Evolutionary conservation across 805 yeast species (phyloP), one percentile per base, ranked within the genome.

Genomic region (Wickerhamiella occidentalis): DNA sequence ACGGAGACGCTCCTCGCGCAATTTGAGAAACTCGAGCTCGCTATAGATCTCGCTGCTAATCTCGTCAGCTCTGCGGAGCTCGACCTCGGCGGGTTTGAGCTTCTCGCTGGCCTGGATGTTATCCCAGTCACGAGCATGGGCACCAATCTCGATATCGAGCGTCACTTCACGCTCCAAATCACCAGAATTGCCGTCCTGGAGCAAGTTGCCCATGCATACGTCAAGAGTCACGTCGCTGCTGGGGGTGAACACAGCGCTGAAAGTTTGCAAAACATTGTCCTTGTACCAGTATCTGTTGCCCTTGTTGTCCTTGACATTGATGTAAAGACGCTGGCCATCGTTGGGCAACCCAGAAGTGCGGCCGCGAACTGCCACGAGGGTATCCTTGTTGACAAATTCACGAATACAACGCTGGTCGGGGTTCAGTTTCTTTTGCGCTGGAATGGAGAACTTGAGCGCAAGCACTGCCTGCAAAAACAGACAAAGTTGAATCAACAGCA

Each of bases 121-220:
- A 63, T 87, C 86, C 96, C 97, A 92, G 69, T 92, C 97, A 67
- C 97, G 82, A 38, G 97, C 98, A 60, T 87, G 85, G 47, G 96
- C 85, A 40, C 98, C 98, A 54, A 87, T 80, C 66, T 92, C 97
- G 52, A 92, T 81, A 55, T 88, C 96, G 60, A 92, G 71, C 61
- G 87, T 96, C 58, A 92, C 71, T 48, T 81, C 81, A 66, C 97
- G 80, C 52, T 69, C 64, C 56, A 75, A 59, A 26, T 71, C 63
- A 42, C 71, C 69, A 23, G 74, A 74, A 49, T 52, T 45, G 47
- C 63, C 59, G 22, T 43, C 40, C 58, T 68, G 64, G 41, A 67
- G 63, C 45, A 71, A 64, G 66, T 92, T 90, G 52, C 80, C 82
- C 68, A 92, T 83, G 67, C 98, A 92, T 49, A 92, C 77, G 67